Conservation (phyloP, 2,329 filamentous ascomycete species). For the Claviceps sp. region DNA sequence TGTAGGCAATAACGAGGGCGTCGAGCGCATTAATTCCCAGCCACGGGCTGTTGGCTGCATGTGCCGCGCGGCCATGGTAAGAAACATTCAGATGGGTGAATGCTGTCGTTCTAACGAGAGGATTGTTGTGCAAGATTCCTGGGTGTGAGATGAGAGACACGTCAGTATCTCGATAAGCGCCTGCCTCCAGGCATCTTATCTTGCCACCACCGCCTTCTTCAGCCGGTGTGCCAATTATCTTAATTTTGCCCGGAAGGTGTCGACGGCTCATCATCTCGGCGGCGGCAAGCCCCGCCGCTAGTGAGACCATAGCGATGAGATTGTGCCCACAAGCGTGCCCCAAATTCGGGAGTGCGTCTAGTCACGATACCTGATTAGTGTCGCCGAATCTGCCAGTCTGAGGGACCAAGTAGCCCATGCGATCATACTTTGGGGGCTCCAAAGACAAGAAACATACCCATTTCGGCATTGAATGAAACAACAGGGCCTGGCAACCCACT, state of each 20-base stretch:
- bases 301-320: slow-evolving; percentile 25
- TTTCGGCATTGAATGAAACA: slow-evolving; percentile 29
- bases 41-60: slow-evolving; percentile 42
- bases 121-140: slow-evolving; percentile 25
- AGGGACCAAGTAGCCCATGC: not conserved
- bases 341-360: slow-evolving; percentile 28
- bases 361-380: not conserved
- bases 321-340: slow-evolving; percentile 44
- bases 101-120: slow-evolving; percentile 37
- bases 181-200: slow-evolving; percentile 27
- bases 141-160: slow-evolving; percentile 13
- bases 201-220: slow-evolving; percentile 33
- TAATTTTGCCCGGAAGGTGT: slow-evolving; percentile 28
- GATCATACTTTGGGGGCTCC: too few relatives aligned
- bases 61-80: slow-evolving; percentile 40
- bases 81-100: slow-evolving; percentile 35
- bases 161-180: slow-evolving; percentile 19
- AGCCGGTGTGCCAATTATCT: slow-evolving; percentile 36
- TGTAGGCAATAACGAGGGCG: slow-evolving; percentile 35
- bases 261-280: slow-evolving; percentile 28
- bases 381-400: not conserved
- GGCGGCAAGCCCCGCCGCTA: slow-evolving; percentile 32
- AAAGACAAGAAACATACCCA: slow-evolving; percentile 9
- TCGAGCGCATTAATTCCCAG: slow-evolving; percentile 45
- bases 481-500: slow-evolving; percentile 20